Conservation (phyloP, 495 filamentous ascomycete species). For the Aspergillus kassunensis region DNA sequence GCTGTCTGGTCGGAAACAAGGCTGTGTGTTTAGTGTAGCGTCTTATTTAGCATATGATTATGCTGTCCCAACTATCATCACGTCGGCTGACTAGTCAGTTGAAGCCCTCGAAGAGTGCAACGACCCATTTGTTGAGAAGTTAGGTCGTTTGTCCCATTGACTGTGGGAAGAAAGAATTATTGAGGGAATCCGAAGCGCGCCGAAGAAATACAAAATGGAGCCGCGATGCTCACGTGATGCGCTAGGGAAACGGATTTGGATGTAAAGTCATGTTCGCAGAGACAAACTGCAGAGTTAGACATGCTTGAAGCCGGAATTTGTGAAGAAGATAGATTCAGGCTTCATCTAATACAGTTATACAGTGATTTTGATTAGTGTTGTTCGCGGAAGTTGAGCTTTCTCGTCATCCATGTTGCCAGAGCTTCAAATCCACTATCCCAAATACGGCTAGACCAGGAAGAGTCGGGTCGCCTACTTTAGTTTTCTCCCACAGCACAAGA, state of each 20-base stretch:
- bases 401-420: no score
- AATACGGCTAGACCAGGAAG: conserved; percentile 11
- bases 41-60: conserved; percentile 21
- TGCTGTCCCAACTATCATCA: conserved; percentile 27
- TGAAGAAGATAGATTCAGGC: no score
- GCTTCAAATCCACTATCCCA: conserved; percentile 10
- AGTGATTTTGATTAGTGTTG: not conserved
- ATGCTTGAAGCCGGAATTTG: no score
- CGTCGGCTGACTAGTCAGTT: conserved; percentile 24
- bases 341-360: no score
- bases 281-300: not conserved
- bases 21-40: conserved; percentile 23
- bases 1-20: conserved; percentile 18
- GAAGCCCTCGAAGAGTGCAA: conserved; percentile 21
- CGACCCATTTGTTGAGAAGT: conserved; percentile 23
- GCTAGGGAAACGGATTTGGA: not conserved
- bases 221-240: conserved; percentile 18
- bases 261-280: not conserved
- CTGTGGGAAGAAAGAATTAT: conserved; percentile 10
- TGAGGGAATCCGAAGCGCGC: conserved; percentile 15
- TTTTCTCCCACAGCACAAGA: conserved; percentile 10
- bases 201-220: conserved; percentile 18
- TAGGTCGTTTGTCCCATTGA: conserved; percentile 11
- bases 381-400: not conserved
- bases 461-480: conserved; percentile 10